Evolutionary conservation across 176 grass and related monocot species (phyloP).

Genomic region (Triticum monococcum): DNA sequence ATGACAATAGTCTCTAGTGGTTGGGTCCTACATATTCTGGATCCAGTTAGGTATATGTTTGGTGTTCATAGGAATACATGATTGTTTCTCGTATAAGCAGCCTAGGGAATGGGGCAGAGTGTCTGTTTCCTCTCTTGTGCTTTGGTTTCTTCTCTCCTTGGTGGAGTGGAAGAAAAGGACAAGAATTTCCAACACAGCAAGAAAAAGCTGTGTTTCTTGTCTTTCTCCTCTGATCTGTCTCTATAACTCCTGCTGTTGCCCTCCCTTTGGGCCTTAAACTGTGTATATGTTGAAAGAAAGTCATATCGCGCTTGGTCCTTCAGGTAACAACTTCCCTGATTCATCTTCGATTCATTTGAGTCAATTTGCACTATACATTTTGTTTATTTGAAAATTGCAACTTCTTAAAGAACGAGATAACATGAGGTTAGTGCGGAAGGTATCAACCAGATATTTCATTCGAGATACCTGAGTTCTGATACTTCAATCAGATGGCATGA

Average conservation of each 20-base stretch:
- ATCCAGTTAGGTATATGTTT: conserved; percentile 30
- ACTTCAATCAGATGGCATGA: not conserved
- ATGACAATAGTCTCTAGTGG: not conserved
- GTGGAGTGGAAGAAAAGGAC: conserved; percentile 38
- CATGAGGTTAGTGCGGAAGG: not conserved
- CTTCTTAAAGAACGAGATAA: conserved; percentile 13
- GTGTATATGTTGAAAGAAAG: conserved; percentile 32
- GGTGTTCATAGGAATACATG: conserved; percentile 42
- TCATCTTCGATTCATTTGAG: conserved; percentile 26
- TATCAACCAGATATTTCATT: conserved; percentile 9
- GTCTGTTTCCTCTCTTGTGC: conserved; percentile 23
- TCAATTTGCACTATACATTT: conserved; percentile 2
- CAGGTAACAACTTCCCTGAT: conserved; percentile 35
- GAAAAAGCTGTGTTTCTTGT: conserved; percentile 20
- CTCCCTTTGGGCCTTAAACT: conserved; percentile 27
- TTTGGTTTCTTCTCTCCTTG: conserved; percentile 58
- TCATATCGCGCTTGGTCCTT: conserved; percentile 25
- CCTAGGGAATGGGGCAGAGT: conserved; percentile 41
- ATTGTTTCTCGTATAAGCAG: conserved; percentile 21
- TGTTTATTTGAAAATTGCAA: conserved; percentile 2
- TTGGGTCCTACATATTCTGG: conserved; percentile 13
- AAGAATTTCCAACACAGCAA: conserved; percentile 30
- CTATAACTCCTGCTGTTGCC: conserved; percentile 46
- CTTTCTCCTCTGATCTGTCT: conserved; percentile 35
- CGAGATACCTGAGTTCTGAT: not conserved